Evolutionary conservation across 306 rosid species (phyloP).

Genomic region (Vigna angularis): DNA sequence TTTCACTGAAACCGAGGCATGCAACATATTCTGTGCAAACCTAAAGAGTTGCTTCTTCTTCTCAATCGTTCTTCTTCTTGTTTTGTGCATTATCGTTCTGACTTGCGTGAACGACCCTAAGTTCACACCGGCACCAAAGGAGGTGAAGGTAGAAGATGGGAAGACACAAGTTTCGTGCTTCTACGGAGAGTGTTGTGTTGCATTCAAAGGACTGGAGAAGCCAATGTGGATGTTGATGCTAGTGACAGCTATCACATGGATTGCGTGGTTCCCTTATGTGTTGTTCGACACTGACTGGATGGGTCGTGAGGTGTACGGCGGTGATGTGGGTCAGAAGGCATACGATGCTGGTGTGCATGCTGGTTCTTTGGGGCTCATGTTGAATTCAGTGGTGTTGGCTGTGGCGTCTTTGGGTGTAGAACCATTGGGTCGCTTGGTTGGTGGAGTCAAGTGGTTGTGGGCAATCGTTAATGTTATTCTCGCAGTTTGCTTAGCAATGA

Average conservation of each 20-base stretch:
- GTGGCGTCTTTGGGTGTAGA: constrained; percentile 57
- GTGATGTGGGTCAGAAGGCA: constrained; percentile 42
- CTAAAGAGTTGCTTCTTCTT: constrained; percentile 74
- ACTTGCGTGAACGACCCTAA: constrained; percentile 40
- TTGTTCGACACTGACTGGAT: constrained; percentile 86
- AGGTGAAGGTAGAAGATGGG: accelerated
- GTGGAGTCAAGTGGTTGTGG: constrained; percentile 73
- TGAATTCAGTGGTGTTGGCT: constrained; percentile 66
- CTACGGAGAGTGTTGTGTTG: constrained; percentile 37
- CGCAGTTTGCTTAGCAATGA: constrained; percentile 48
- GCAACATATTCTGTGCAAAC: constrained; percentile 71
- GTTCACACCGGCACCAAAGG: too few species aligned
- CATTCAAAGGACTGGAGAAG: constrained; percentile 45
- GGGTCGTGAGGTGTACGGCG: constrained; percentile 86
- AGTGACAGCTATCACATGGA: constrained; percentile 74
- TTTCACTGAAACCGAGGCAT: constrained; percentile 61
- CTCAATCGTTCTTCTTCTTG: constrained; percentile 43
- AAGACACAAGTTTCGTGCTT: constrained; percentile 16
- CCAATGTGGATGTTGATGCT: constrained; percentile 73
- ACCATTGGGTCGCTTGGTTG: constrained; percentile 50
- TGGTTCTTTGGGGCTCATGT: constrained; percentile 64
- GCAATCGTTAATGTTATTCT: constrained; percentile 66
- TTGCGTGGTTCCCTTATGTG: constrained; percentile 81
- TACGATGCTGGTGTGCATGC: constrained; percentile 64
- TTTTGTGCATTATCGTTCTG: constrained; percentile 41